These are phyloP conservation scores for Stachybotrys echinatus DNA, from an alignment of 2,329 filamentous ascomycete genomes.

Conservation along the genomic window DNA sequence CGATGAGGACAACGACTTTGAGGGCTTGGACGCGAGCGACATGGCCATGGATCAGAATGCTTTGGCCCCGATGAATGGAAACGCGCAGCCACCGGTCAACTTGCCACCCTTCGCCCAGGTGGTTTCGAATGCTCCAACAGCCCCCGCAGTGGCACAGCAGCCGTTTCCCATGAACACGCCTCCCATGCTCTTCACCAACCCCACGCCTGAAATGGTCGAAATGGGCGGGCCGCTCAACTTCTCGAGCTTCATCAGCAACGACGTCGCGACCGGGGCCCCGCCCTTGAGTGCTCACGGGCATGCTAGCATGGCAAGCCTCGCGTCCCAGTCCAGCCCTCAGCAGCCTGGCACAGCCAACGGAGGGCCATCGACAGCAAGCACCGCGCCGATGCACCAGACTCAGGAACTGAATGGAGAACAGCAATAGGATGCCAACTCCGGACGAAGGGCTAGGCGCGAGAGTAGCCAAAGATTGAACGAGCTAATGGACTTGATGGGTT, in stretches of 20 bases:
- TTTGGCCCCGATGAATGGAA: conserved; percentile 7
- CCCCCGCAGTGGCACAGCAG: conserved; percentile 16
- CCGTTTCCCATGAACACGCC: conserved; percentile 13
- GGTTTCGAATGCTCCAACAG: conserved; percentile 21
- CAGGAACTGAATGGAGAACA: conserved; percentile 11
- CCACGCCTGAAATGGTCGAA: conserved; percentile 9
- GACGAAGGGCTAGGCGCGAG: background rate
- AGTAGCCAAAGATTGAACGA: background rate
- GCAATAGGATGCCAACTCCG: conserved; percentile 16
- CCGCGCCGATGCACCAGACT: conserved; percentile 27
- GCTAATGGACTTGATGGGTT: background rate
- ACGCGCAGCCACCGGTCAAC: conserved; percentile 5
- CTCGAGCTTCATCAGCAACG: conserved; percentile 22
- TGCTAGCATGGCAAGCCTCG: conserved; percentile 25
- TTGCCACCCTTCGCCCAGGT: conserved; percentile 10
- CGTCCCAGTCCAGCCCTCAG: background rate
- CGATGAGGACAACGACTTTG: conserved; percentile 40
- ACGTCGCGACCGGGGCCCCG: conserved; percentile 11
- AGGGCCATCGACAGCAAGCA: conserved; percentile 25
- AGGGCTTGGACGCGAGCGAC: conserved; percentile 32
- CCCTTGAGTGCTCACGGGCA: conserved; percentile 13
- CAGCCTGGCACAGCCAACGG: conserved; percentile 9
- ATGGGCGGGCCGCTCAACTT: conserved; percentile 11
- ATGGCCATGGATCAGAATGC: conserved; percentile 30
- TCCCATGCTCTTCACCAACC: conserved; percentile 10